Evolutionary conservation across 805 yeast species (phyloP), one percentile per base, ranked within the genome.

Genomic region (Candida sphagnicola): DNA sequence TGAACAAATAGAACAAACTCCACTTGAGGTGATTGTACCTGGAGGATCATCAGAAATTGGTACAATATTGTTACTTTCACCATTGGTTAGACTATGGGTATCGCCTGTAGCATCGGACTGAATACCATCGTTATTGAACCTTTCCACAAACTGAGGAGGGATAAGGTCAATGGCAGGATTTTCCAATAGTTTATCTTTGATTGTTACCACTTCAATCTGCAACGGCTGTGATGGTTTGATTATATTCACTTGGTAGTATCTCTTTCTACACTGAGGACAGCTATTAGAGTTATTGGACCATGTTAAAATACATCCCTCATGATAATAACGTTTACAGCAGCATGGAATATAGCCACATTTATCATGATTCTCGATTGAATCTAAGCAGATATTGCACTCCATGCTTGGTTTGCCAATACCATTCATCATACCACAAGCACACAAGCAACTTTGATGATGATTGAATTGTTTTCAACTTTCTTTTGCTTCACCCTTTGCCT

Each of bases 361-460:
- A 15, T 49, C 48, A 10, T 35, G 28, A 10, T 24, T 37, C 8
- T 18, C 32, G 31, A 54, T 45, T 14, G 46, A 28, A 23, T 58
- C 85, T 33, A 80, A 62, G 49, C 89, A 82, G 29, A 82, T 80
- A n/a, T 80, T 70, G 52, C 89, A 82, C 38, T 65, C 73, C 24
- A 10, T 21, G 24, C 8, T 6, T 21, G 24, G 10, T 6, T 21
- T 10, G n/a, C n/a, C n/a, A n/a, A n/a, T n/a, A n/a, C n/a, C n/a
- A n/a, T n/a, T n/a, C n/a, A n/a, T n/a, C n/a, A n/a, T n/a, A n/a
- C n/a, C n/a, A n/a, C n/a, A n/a, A n/a, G n/a, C n/a, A n/a, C n/a
- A n/a, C n/a, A n/a, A n/a, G n/a, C n/a, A n/a, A n/a, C n/a, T n/a
- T n/a, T n/a, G n/a, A n/a, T n/a, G n/a, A n/a, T n/a, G n/a, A n/a